A percentile compares a stretch with the other conserved stretches of the same genome.
phyloP scores from a whole-genome alignment of 2,329 filamentous ascomycete genomes.

The Penicillium sp. region DNA sequence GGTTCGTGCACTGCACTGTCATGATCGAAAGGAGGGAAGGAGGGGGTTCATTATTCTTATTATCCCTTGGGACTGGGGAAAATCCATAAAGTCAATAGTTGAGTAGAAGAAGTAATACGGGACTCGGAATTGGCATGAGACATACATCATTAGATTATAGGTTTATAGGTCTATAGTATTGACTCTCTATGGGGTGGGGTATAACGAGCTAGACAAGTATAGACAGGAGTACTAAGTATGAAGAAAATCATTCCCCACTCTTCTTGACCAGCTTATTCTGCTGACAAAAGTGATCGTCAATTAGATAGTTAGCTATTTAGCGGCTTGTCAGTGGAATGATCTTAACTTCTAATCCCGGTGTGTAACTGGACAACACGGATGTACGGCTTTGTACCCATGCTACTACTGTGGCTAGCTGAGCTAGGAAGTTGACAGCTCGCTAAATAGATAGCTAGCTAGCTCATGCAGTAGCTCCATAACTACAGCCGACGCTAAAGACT shows the following conservation, averaged over 20 bases:
- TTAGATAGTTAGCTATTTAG: not conserved
- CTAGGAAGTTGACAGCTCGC: not conserved
- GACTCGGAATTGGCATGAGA: not conserved
- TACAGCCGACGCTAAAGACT: not conserved
- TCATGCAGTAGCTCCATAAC: not conserved
- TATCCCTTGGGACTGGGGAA: slow-evolving; percentile 6
- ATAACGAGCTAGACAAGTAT: not conserved
- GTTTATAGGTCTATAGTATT: not conserved
- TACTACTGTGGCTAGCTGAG: not conserved
- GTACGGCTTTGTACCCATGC: not conserved
- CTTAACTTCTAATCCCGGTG: not conserved
- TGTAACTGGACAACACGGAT: not conserved
- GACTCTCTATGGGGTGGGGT: not conserved
- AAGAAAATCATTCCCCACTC: slow-evolving; percentile 4
- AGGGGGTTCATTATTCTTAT: not conserved
- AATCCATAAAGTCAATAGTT: not conserved
- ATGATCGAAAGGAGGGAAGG: not conserved
- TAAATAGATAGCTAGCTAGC: not conserved
- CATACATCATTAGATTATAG: not conserved
- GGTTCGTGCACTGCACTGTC: not conserved
- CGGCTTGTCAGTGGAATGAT: not conserved
- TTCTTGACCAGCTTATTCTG: not conserved
- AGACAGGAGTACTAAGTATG: not conserved
- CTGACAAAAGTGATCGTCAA: not conserved
- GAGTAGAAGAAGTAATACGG: not conserved